phyloP scores from a whole-genome alignment of 805 yeast species.

The Danielia oregonensis region DNA sequence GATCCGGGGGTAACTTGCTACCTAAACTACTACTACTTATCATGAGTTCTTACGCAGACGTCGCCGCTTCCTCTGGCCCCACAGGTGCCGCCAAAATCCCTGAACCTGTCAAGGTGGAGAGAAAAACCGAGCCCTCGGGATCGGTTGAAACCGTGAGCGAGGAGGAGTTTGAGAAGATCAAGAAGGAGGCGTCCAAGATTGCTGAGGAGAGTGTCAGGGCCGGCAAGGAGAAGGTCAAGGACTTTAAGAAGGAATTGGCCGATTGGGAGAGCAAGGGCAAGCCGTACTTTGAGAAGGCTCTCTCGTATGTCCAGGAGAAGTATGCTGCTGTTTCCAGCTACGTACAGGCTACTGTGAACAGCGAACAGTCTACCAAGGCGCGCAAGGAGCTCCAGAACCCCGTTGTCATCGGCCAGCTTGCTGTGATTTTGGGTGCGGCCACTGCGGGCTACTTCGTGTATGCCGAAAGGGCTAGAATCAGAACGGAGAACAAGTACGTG shows the following conservation, averaged over 20 bases:
- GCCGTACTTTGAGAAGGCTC: constrained; percentile 19
- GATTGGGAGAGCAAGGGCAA: constrained; percentile 21
- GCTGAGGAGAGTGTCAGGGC: constrained; percentile 18
- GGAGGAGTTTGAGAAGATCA: constrained; percentile 19
- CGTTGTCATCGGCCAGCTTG: constrained; percentile 52
- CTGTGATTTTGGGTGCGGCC: constrained; percentile 45
- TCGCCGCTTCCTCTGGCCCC: constrained; percentile 39
- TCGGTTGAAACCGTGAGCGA: constrained; percentile 20
- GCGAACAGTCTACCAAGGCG: constrained; percentile 16
- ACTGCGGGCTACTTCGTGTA: constrained; percentile 48
- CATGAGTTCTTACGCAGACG: constrained; percentile 35
- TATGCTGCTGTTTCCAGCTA: constrained; percentile 14
- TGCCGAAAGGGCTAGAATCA: constrained; percentile 48
- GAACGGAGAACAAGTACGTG: constrained; percentile 35
- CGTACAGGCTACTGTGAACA: constrained; percentile 10
- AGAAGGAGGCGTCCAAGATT: constrained; percentile 24
- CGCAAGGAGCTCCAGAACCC: constrained; percentile 55
- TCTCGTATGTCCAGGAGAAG: constrained; percentile 18
- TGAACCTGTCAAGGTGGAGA: constrained; percentile 22
- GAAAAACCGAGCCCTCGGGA: constrained; percentile 21
- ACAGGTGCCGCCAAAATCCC: constrained; percentile 30
- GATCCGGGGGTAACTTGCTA: constrained; percentile 16
- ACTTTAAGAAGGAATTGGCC: constrained; percentile 9
- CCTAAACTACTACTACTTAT: too few species aligned
- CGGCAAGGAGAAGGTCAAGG: constrained; percentile 14